Conservation (phyloP, 139 green algal genomes). For the Spirogloea muscicola region DNA sequence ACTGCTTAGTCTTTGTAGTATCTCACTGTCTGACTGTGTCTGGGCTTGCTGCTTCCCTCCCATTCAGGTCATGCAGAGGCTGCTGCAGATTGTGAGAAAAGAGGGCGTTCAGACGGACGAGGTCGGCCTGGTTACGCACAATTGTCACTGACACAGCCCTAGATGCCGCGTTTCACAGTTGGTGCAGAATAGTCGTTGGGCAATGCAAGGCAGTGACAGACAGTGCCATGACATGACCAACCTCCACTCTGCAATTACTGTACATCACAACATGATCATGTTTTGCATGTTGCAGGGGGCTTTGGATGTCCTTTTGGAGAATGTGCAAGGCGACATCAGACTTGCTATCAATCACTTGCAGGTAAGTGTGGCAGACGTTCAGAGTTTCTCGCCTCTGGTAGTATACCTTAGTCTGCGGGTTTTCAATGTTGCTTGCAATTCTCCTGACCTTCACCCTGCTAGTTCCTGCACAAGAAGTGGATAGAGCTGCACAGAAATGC, state of each 20-base stretch:
- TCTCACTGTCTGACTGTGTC: background rate
- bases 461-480: too few relatives aligned
- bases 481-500: too few relatives aligned
- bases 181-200: too few relatives aligned
- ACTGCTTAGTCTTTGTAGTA: background rate
- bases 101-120: constrained; percentile 67
- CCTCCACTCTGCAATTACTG: background rate
- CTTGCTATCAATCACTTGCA: constrained; percentile 85
- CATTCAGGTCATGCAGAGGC: constrained; percentile 57
- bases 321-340: constrained; percentile 78
- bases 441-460: background rate
- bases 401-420: constrained; percentile 2
- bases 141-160: too few relatives aligned
- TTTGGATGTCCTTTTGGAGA: constrained; percentile 74
- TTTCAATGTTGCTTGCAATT: background rate
- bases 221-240: too few relatives aligned
- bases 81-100: constrained; percentile 59
- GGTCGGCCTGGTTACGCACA: too few relatives aligned
- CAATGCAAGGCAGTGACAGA: too few relatives aligned
- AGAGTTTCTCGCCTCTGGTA: too few relatives aligned
- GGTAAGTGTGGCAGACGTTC: too few relatives aligned
- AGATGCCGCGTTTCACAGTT: too few relatives aligned
- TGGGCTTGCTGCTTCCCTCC: background rate
- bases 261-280: background rate
- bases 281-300: constrained; percentile 47